Conservation (phyloP, 176 grass and related monocot species). For the Guadua angustifolia region DNA sequence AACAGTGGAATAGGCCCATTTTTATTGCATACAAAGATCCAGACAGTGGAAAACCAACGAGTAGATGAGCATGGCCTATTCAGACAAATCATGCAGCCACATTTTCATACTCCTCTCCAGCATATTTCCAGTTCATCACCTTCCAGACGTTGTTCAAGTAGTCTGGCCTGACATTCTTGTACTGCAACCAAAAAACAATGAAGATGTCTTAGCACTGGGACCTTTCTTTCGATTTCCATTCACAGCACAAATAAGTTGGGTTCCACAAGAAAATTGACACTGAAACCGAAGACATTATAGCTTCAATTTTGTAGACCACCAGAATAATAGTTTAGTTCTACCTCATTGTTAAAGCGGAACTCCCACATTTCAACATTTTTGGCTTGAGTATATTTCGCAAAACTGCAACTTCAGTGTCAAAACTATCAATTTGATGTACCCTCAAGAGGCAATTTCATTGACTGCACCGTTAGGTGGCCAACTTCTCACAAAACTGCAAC, state of each 20-base stretch:
- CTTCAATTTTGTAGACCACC: neutral
- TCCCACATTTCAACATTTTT: neutral
- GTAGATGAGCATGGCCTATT: neutral
- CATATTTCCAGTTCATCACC: slow-evolving; percentile 98
- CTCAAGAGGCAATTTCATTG: no score
- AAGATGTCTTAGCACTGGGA: neutral
- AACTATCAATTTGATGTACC: no score
- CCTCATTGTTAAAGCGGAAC: neutral
- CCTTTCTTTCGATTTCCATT: neutral
- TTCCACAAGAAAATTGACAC: neutral
- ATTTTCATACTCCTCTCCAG: slow-evolving; percentile 70
- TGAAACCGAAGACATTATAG: neutral
- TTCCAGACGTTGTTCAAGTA: slow-evolving; percentile 96
- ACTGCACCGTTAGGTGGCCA: no score
- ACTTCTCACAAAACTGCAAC: no score
- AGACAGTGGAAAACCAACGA: neutral
- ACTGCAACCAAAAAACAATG: slow-evolving; percentile 60
- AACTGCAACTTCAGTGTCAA: no score
- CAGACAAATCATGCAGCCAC: slow-evolving; percentile 54
- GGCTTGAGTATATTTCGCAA: no score
- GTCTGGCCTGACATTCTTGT: slow-evolving; percentile 93
- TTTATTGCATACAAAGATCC: slow-evolving; percentile 58
- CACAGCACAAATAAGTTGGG: neutral
- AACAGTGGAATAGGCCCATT: slow-evolving; percentile 1
- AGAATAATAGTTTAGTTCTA: neutral